Evolutionary conservation across 2,329 filamentous ascomycete species (phyloP), one percentile per base, ranked within the genome.

Genomic region (Fusarium subtropicale): DNA sequence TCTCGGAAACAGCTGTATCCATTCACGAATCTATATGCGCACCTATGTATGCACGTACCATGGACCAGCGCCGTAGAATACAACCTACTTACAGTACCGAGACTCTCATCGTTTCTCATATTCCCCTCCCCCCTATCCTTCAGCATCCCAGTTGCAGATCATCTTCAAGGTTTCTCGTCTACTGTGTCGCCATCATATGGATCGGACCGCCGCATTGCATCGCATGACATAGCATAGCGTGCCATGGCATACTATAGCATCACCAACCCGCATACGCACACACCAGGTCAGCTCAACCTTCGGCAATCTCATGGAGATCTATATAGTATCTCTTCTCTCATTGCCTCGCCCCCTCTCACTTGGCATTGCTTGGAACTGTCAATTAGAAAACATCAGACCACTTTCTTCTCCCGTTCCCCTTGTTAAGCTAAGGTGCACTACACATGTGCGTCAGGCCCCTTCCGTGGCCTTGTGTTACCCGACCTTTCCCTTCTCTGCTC

Each of bases 381-480:
- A 52, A 52, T 30, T 24, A 50, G 45, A 34, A 54, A 36, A 41
- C 48, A 67, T 70, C 66, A 70, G 66, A 50, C 66, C 66, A 69
- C 66, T 41, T 36, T 62, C 47, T 28, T 28, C 31, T 28, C 33
- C 36, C 26, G 22, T 46, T 31, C 41, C 60, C 41, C 42, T 61
- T 66, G 51, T 26, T 52, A 63, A 56, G 46, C 60, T 64, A 64
- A 64, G 28, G 39, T 64, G 44, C 60, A 64, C 61, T 64, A 65
- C 36, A 52, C 34, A 65, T 64, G 61, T 64, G 58, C 52, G 33
- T 64, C 61, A 64, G 59, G 61, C 66, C 41, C 26, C 42, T 65
- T 60, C 61, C 38, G 58, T 70, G 66, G 66, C 66, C 58, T 66
- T 69, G 66, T 69, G 66, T 69, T 67, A 69, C 66, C 62, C 54